phyloP scores from a whole-genome alignment of 257 asterid genomes.

The Cordia subcordata region DNA sequence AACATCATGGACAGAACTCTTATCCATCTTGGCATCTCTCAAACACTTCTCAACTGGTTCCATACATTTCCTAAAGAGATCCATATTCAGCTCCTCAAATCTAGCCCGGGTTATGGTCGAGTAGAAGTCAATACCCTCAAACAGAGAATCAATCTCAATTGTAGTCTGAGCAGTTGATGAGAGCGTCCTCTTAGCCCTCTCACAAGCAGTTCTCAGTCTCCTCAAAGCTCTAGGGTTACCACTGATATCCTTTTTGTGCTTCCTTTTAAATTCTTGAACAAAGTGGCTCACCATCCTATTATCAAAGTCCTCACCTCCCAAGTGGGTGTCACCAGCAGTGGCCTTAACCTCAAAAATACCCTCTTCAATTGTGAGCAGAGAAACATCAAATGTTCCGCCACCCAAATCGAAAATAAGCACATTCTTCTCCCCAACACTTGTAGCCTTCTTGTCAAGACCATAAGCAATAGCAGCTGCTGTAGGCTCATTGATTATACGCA shows the following conservation, averaged over 20 bases:
- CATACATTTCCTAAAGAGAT: slow-evolving; percentile 74
- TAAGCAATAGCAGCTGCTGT: slow-evolving; percentile 45
- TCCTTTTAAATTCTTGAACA: slow-evolving; percentile 79
- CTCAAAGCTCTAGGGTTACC: slow-evolving; percentile 71
- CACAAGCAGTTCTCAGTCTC: slow-evolving; percentile 70
- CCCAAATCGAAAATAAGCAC: slow-evolving; percentile 39
- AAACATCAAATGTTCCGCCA: slow-evolving; percentile 44
- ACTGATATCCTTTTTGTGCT: slow-evolving; percentile 72
- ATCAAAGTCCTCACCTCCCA: slow-evolving; percentile 49
- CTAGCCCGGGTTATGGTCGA: slow-evolving; percentile 78
- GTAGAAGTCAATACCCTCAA: slow-evolving; percentile 75
- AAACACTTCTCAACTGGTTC: slow-evolving; percentile 89
- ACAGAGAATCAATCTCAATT: slow-evolving; percentile 66
- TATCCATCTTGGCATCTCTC: slow-evolving; percentile 90
- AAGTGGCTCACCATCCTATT: slow-evolving; percentile 79
- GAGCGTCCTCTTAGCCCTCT: slow-evolving; percentile 84
- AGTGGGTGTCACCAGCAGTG: slow-evolving; percentile 41
- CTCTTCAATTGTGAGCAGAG: slow-evolving; percentile 37
- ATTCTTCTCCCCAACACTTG: slow-evolving; percentile 35
- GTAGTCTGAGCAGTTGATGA: slow-evolving; percentile 88
- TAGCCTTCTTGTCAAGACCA: slow-evolving; percentile 37
- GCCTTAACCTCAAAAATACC: slow-evolving; percentile 41
- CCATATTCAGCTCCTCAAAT: slow-evolving; percentile 80
- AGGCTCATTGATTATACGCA: slow-evolving; percentile 40
- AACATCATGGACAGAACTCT: slow-evolving; percentile 65